Percentiles rank a stretch among this genome's conserved stretches.
phyloP scores from a whole-genome alignment of 257 asterid genomes.

The Rubia yunnanensis region DNA sequence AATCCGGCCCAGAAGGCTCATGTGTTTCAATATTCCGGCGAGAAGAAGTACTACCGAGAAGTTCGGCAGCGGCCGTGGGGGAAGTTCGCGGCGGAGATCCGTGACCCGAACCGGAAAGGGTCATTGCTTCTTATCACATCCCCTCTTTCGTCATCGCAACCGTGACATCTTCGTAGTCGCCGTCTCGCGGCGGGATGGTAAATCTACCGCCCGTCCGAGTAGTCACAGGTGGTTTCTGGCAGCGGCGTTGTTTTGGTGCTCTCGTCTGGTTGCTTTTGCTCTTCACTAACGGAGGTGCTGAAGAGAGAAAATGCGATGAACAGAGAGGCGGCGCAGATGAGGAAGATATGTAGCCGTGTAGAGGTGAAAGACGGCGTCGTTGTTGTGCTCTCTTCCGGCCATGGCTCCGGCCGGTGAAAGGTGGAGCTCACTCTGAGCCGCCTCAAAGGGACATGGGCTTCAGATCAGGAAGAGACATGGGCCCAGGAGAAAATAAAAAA shows the following conservation, averaged over 20 bases:
- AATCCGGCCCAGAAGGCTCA: not conserved
- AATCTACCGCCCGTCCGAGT: conserved; percentile 71
- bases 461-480: not conserved
- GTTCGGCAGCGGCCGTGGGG: conserved; percentile 46
- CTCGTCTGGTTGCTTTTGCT: no score
- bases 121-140: no score
- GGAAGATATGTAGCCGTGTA: conserved; percentile 35
- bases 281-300: conserved; percentile 14
- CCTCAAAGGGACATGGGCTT: no score
- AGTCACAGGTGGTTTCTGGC: conserved; percentile 35
- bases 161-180: no score
- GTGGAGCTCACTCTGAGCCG: not conserved
- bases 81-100: conserved; percentile 37
- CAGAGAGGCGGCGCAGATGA: conserved; percentile 47
- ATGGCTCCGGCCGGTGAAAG: conserved; percentile 24
- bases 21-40: conserved; percentile 20
- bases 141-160: no score
- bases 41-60: conserved; percentile 32
- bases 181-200: conserved; percentile 46
- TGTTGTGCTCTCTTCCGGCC: conserved; percentile 36
- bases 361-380: conserved; percentile 23
- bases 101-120: conserved; percentile 34
- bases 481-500: no score
- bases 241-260: conserved; percentile 18
- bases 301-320: conserved; percentile 53